Evolutionary conservation across 768 basidiomycete genomes (phyloP).

Genomic region (Termitomyces heimii): DNA sequence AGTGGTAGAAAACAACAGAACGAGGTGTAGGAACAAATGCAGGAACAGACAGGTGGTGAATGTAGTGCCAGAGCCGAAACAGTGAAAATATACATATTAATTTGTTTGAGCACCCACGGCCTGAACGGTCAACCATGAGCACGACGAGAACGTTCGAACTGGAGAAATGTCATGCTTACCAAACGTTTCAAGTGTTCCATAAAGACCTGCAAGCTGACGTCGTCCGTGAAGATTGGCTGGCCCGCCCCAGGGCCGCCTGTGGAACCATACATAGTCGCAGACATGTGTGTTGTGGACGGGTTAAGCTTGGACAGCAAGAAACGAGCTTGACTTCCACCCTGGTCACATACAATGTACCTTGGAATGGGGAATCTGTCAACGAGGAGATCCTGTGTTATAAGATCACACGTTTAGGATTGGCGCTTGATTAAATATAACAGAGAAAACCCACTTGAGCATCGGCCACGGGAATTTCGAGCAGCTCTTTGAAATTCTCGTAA

Average conservation of each 20-base stretch:
- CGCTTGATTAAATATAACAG: not conserved
- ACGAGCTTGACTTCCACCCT: slow-evolving; percentile 96
- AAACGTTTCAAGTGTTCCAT: slow-evolving; percentile 96
- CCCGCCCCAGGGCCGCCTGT: slow-evolving; percentile 61
- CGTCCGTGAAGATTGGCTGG: slow-evolving; percentile 97
- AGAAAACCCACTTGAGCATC: slow-evolving; percentile 72
- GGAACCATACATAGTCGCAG: slow-evolving; percentile 84
- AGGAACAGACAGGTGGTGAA: not conserved
- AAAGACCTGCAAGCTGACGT: slow-evolving; percentile 95
- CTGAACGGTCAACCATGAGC: slow-evolving; percentile 23
- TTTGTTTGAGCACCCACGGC: slow-evolving; percentile 69
- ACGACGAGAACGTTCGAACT: not conserved
- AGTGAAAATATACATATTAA: slow-evolving; percentile 21
- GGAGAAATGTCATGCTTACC: slow-evolving; percentile 38
- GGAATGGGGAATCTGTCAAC: slow-evolving; percentile 96
- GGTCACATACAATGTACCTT: slow-evolving; percentile 96
- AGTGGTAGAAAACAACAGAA: slow-evolving; percentile 4
- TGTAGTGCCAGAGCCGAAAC: not conserved
- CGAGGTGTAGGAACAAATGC: slow-evolving; percentile 10
- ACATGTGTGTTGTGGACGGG: slow-evolving; percentile 97
- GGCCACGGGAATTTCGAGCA: slow-evolving; percentile 77
- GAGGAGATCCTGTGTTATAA: slow-evolving; percentile 67
- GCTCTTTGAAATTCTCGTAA: slow-evolving; percentile 96
- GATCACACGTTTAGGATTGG: not conserved
- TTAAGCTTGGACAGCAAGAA: slow-evolving; percentile 96